Percentiles rank a stretch among this genome's conserved stretches.
Conservation (phyloP, 129 eudicot genomes). For the Helichrysum umbraculigerum region DNA sequence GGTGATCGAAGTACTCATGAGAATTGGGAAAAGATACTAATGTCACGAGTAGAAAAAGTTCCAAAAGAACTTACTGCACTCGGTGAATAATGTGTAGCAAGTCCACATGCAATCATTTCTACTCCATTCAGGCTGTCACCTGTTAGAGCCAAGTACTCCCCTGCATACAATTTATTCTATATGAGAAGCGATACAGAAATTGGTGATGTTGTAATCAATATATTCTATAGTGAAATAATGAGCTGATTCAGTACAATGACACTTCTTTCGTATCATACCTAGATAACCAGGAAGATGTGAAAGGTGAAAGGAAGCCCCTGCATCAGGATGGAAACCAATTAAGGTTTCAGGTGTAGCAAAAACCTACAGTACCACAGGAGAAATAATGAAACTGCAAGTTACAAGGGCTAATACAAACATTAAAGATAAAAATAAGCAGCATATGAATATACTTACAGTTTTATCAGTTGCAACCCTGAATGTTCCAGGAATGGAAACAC, state of each 20-base stretch:
- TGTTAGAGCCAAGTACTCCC: slow-evolving; percentile 83
- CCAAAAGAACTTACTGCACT: slow-evolving; percentile 42
- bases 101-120: slow-evolving; percentile 84
- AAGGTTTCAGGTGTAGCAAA: slow-evolving; percentile 82
- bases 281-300: slow-evolving; percentile 77
- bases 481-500: slow-evolving; percentile 67
- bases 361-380: slow-evolving; percentile 47
- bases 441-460: slow-evolving; percentile 49
- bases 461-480: slow-evolving; percentile 82
- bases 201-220: not conserved
- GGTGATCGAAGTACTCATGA: not conserved
- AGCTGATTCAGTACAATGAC: slow-evolving; percentile 3
- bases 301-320: slow-evolving; percentile 83
- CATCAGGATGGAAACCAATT: slow-evolving; percentile 90
- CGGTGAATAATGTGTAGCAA: slow-evolving; percentile 73
- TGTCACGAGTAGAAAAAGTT: not conserved
- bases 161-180: slow-evolving; percentile 35
- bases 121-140: slow-evolving; percentile 78
- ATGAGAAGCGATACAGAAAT: not conserved
- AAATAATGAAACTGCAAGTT: not conserved
- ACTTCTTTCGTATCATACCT: slow-evolving; percentile 38
- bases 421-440: not conserved
- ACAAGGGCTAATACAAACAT: not conserved
- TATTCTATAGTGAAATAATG: not conserved
- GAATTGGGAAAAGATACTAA: not conserved